phyloP scores from a whole-genome alignment of 2,329 filamentous ascomycete genomes.

The Venturiaceae sp. region DNA sequence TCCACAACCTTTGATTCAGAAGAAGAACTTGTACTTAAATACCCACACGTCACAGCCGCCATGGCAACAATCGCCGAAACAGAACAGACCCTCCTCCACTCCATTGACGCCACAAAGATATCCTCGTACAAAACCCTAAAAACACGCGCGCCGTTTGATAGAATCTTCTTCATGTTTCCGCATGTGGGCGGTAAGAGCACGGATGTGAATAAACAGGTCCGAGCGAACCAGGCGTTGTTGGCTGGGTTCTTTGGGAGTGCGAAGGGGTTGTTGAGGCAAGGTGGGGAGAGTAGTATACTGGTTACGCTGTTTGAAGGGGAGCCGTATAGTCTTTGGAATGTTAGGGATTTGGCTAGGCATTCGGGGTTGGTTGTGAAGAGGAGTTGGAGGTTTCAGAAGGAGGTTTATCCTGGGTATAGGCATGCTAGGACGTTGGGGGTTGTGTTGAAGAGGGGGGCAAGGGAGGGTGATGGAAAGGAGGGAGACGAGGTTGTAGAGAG shows the following conservation, averaged over 20 bases:
- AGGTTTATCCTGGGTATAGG: slow-evolving; percentile 61
- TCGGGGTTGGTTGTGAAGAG: slow-evolving; percentile 58
- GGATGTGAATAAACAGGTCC: slow-evolving; percentile 89
- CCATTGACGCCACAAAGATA: slow-evolving; percentile 59
- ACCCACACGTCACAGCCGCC: slow-evolving; percentile 60
- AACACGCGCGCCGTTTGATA: slow-evolving; percentile 41
- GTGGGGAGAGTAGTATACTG: slow-evolving; percentile 45
- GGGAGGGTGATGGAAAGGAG: slow-evolving; percentile 36
- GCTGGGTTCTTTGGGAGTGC: slow-evolving; percentile 36
- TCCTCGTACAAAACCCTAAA: slow-evolving; percentile 33
- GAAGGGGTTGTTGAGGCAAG: slow-evolving; percentile 19
- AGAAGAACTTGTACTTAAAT: slow-evolving; percentile 57
- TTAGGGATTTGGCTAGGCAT: slow-evolving; percentile 77
- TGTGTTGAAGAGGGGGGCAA: slow-evolving; percentile 17
- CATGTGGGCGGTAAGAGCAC: slow-evolving; percentile 88
- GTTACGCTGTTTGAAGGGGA: slow-evolving; percentile 89
- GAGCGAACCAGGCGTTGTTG: slow-evolving; percentile 65
- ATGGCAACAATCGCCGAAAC: slow-evolving; percentile 14
- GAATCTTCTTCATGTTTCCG: slow-evolving; percentile 92
- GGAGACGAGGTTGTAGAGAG: slow-evolving; percentile 24
- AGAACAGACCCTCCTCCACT: slow-evolving; percentile 43
- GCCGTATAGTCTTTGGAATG: slow-evolving; percentile 93
- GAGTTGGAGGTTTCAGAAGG: slow-evolving; percentile 60
- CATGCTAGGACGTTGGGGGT: slow-evolving; percentile 65
- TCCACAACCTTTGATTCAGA: slow-evolving; percentile 59